Conservation (phyloP, 805 yeast species). For the Cephaloascus albidus region DNA sequence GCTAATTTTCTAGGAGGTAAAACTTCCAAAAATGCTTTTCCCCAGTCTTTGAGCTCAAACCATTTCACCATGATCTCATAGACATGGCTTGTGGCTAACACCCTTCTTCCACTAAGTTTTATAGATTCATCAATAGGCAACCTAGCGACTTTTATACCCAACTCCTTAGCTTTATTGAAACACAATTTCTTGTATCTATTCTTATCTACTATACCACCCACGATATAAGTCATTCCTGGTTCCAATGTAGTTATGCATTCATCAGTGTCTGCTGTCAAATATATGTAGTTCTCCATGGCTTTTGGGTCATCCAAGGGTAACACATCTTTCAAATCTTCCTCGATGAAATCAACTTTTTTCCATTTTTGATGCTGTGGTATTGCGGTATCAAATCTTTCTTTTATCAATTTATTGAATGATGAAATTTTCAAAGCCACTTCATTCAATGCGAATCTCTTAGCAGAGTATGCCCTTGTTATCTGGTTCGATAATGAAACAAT, state of each 20-base stretch:
- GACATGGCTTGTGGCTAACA: constrained; percentile 92
- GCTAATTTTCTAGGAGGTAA: constrained; percentile 69
- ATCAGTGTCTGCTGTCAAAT: constrained; percentile 83
- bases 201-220: constrained; percentile 96
- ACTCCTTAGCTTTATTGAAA: constrained; percentile 63
- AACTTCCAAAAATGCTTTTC: constrained; percentile 73
- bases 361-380: constrained; percentile 56
- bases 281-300: constrained; percentile 38
- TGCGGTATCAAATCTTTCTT: constrained; percentile 57
- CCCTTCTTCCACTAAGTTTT: constrained; percentile 75
- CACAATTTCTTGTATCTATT: constrained; percentile 81
- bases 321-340: constrained; percentile 23
- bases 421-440: constrained; percentile 53
- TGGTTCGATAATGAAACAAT: constrained; percentile 68
- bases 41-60: constrained; percentile 79
- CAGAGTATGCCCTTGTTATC: constrained; percentile 73
- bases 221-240: constrained; percentile 66
- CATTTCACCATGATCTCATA: constrained; percentile 77
- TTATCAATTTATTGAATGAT: constrained; percentile 57
- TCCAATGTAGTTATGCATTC: constrained; percentile 55
- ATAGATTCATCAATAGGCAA: constrained; percentile 85
- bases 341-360: constrained; percentile 50
- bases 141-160: constrained; percentile 65
- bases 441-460: constrained; percentile 52
- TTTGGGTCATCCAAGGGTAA: constrained; percentile 15